These are phyloP conservation scores for Ophiostoma novo-ulmi DNA, from an alignment of 2,329 filamentous ascomycete species.

Conservation along the genomic window DNA sequence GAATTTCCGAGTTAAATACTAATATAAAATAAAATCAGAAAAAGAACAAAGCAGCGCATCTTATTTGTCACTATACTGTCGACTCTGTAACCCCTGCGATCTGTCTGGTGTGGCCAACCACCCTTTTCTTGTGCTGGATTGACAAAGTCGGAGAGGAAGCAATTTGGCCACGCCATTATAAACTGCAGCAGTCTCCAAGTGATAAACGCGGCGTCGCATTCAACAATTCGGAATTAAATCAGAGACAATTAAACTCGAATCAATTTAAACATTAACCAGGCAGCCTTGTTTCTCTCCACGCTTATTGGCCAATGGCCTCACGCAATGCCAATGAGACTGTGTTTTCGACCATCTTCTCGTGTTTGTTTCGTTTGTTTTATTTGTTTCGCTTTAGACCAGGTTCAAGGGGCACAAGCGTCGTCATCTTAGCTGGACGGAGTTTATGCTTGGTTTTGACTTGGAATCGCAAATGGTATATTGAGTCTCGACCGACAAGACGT, in stretches of 20 bases:
- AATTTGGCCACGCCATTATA: background rate
- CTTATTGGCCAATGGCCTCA: background rate
- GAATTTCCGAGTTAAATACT: background rate
- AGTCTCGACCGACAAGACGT: background rate
- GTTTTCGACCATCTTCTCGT: background rate
- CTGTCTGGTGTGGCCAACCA: background rate
- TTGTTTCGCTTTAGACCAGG: background rate
- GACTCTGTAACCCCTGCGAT: background rate
- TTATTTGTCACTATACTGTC: background rate
- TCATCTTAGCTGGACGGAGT: conserved; percentile 1
- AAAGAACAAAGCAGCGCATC: background rate
- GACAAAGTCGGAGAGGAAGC: too few relatives aligned
- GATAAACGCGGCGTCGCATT: background rate
- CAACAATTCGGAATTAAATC: background rate
- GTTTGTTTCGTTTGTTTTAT: background rate
- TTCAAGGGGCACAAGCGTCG: background rate
- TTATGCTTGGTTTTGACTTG: background rate
- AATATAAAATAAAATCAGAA: background rate
- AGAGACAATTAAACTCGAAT: background rate
- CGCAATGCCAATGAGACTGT: background rate
- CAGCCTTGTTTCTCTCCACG: conserved; percentile 1
- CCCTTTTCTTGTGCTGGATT: too few relatives aligned
- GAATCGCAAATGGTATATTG: background rate
- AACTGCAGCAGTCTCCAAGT: too few relatives aligned
- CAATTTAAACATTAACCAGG: background rate